A percentile compares a stretch with the other conserved stretches of the same genome.
Evolutionary conservation across 176 grass and related monocot genomes (phyloP).

Genomic region (Zea luxurians): DNA sequence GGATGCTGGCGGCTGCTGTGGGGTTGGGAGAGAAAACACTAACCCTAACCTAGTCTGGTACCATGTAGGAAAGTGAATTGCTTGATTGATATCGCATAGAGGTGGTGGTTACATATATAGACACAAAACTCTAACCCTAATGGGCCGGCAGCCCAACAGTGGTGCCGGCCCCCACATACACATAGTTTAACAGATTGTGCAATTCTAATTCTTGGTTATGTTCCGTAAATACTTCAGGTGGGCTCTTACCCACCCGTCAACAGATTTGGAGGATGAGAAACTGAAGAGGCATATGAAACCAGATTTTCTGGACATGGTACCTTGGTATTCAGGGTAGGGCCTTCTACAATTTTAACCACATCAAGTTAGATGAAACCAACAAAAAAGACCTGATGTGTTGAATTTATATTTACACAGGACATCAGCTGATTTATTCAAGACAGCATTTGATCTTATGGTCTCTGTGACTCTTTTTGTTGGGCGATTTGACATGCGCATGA

Average conservation of each 20-base stretch:
- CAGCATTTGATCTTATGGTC: slow-evolving; percentile 91
- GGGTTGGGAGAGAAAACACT: too few species aligned
- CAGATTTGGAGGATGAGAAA: slow-evolving; percentile 66
- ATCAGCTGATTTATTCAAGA: slow-evolving; percentile 97
- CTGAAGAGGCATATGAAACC: slow-evolving; percentile 86
- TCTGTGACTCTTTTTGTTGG: slow-evolving; percentile 98
- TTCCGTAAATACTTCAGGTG: slow-evolving; percentile 61
- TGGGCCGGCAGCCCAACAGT: too few species aligned
- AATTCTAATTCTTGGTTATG: slow-evolving; percentile 27
- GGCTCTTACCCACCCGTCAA: slow-evolving; percentile 70
- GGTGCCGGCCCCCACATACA: too few species aligned
- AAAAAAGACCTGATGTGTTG: slow-evolving; percentile 38
- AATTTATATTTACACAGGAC: slow-evolving; percentile 65
- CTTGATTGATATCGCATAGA: too few species aligned
- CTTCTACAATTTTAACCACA: slow-evolving; percentile 24
- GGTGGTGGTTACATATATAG: too few species aligned
- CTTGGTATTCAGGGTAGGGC: slow-evolving; percentile 95
- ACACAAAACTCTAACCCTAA: too few species aligned
- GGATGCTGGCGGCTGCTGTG: too few species aligned
- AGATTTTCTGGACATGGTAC: slow-evolving; percentile 98
- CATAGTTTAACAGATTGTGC: background rate
- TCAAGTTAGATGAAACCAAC: slow-evolving; percentile 24
- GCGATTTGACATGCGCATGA: slow-evolving; percentile 98
- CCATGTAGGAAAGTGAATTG: too few species aligned
- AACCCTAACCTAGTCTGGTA: too few species aligned